phyloP scores from a whole-genome alignment of 192 early-diverging fungal genomes.

The Phycomyces nitens region DNA sequence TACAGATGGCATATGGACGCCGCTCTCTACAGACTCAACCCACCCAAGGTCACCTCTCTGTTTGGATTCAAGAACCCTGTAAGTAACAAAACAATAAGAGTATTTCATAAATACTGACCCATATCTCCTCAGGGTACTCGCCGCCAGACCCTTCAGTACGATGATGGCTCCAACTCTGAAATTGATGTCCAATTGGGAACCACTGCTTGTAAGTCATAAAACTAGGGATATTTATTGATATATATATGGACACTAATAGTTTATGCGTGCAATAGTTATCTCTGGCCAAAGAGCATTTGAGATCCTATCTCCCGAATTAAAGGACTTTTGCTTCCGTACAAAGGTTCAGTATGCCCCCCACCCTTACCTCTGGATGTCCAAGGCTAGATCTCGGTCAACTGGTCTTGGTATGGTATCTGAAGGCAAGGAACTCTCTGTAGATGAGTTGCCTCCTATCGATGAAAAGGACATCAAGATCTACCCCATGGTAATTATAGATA shows the following conservation, averaged over 20 bases:
- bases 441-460: slow-evolving; percentile 26
- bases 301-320: slow-evolving; percentile 29
- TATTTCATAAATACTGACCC: background rate
- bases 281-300: slow-evolving; percentile 36
- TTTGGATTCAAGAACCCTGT: slow-evolving; percentile 35
- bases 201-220: slow-evolving; percentile 31
- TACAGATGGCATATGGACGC: slow-evolving; percentile 41
- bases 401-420: slow-evolving; percentile 34
- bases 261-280: slow-evolving; percentile 23
- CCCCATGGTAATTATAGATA: slow-evolving; percentile 37
- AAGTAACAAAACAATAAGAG: slow-evolving; percentile 5
- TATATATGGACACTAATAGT: too few species aligned
- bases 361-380: slow-evolving; percentile 38
- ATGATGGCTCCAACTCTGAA: slow-evolving; percentile 21
- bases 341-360: slow-evolving; percentile 36
- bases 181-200: slow-evolving; percentile 38
- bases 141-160: slow-evolving; percentile 25
- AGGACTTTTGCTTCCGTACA: slow-evolving; percentile 32
- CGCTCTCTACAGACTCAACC: slow-evolving; percentile 32
- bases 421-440: slow-evolving; percentile 23
- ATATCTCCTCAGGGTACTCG: slow-evolving; percentile 16
- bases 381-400: slow-evolving; percentile 23
- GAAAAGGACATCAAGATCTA: slow-evolving; percentile 32
- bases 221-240: background rate
- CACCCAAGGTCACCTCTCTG: slow-evolving; percentile 30